Conservation (phyloP, 2,329 filamentous ascomycete genomes). For the Monosporascus sp. region DNA sequence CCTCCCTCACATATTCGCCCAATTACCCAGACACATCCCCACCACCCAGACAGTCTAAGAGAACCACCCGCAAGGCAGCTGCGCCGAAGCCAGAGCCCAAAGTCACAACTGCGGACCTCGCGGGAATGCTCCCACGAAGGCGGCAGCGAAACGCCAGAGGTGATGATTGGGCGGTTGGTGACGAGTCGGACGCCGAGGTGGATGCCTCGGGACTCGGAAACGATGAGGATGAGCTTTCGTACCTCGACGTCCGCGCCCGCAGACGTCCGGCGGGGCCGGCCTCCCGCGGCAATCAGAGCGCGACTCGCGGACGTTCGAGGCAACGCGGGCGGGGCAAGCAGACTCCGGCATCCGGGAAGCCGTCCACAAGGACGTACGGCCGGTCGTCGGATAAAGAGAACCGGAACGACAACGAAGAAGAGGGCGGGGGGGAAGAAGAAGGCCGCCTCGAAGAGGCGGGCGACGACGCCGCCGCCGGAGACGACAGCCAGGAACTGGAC, state of each 20-base stretch:
- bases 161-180: constrained; percentile 34
- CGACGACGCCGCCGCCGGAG: constrained; percentile 20
- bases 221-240: constrained; percentile 53
- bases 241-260: constrained; percentile 34
- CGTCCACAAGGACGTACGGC: constrained; percentile 43
- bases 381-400: constrained; percentile 56
- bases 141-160: constrained; percentile 33
- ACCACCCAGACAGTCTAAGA: constrained; percentile 20
- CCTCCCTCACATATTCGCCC: constrained; percentile 61
- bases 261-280: constrained; percentile 27
- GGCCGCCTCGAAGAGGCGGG: constrained; percentile 35
- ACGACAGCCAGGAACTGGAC: constrained; percentile 31
- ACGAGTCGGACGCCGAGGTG: constrained; percentile 40
- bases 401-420: constrained; percentile 29
- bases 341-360: constrained; percentile 5
- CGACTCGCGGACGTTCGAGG: constrained; percentile 3
- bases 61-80: constrained; percentile 26
- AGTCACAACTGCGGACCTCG: constrained; percentile 49
- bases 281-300: constrained; percentile 22
- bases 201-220: constrained; percentile 42
- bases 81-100: constrained; percentile 32
- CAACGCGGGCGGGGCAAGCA: constrained; percentile 11
- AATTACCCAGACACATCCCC: constrained; percentile 38
- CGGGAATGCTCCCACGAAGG: constrained; percentile 48
- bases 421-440: constrained; percentile 31